Conservation (phyloP, 139 green algal genomes). For the Chlorella sp. region DNA sequence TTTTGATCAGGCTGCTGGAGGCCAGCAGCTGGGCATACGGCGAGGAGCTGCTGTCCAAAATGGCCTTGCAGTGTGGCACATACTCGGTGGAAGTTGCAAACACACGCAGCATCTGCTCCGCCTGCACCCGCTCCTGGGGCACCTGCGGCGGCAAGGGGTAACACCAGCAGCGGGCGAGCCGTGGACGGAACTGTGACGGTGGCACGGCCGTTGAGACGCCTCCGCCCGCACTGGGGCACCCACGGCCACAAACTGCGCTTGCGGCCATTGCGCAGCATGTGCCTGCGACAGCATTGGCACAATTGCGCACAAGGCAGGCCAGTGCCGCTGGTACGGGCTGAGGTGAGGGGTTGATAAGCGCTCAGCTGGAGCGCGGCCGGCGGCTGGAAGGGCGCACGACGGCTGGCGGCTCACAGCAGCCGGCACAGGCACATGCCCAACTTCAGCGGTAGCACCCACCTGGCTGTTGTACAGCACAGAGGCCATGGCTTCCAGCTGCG, state of each 20-base stretch:
- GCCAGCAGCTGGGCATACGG: conserved; percentile 96
- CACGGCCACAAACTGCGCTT: too few relatives aligned
- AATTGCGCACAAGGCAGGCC: too few relatives aligned
- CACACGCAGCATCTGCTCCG: conserved; percentile 82
- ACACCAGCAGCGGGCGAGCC: too few relatives aligned
- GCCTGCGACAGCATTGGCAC: too few relatives aligned
- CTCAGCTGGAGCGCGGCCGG: background rate
- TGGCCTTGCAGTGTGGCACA: conserved; percentile 87
- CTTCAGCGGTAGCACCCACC: conserved; percentile 38
- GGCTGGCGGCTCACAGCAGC: background rate
- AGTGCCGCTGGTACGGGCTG: too few relatives aligned
- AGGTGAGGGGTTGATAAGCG: too few relatives aligned
- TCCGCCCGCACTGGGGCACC: too few relatives aligned
- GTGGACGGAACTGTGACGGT: too few relatives aligned
- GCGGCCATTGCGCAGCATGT: too few relatives aligned
- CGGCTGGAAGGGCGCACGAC: background rate
- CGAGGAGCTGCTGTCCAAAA: conserved; percentile 89
- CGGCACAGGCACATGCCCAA: too few relatives aligned
- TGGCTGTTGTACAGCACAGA: conserved; percentile 88
- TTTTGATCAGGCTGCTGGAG: conserved; percentile 85
- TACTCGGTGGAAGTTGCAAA: conserved; percentile 92
- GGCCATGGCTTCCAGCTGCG: conserved; percentile 91
- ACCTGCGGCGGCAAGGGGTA: conserved; percentile 53
- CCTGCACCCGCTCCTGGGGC: conserved; percentile 80
- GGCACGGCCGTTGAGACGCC: too few relatives aligned